Evolutionary conservation across 495 filamentous ascomycete genomes (phyloP), one percentile per base, ranked within the genome.

Genomic region (Cercophora newfieldiana): DNA sequence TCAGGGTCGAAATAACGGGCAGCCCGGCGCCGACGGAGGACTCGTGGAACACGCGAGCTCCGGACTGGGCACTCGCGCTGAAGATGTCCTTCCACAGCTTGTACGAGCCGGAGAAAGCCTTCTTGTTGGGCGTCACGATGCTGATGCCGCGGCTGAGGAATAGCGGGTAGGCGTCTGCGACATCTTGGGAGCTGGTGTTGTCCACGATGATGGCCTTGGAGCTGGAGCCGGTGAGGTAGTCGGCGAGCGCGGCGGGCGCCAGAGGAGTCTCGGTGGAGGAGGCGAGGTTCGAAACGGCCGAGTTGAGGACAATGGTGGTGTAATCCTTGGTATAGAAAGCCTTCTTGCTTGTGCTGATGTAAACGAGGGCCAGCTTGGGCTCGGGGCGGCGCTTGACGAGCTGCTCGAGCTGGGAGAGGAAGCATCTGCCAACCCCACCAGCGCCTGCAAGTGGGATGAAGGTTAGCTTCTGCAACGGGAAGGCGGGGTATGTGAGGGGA

Each of bases 111-210:
- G 91, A 94, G 78, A 99, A 98, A 4, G 90, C 94, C 78, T 98
- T 97, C 82, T 99, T 99, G 83, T 97, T 99, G 16, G 95, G 93
- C 0, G 95, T 98, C 31, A 97, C 93, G 74, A 98, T 86, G 69
- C 85, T 91, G 79, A 99, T 89, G 12, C 94, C 94, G 30, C 85
- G 81, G 63, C 82, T 80, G 64, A 99, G 84, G 75, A 94, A 90
- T 21, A 80, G 68, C 2, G 94, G 93, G 78, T 99, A 98, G 18
- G 82, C 74, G 63, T 88, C 80, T 1, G 94, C 95, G 10, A 99
- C 81, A 51, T 86, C 84, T 59, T 90, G 88, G 68, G 90, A 91
- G 74, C 90, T 94, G 63, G 95, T 98, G 81, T 97, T 97, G 82
- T 99, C 95, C 61, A 97, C 88, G 29, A 99, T 82, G 61, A 98